Conservation (phyloP, 1,284 basidiomycete species). For the Microbotryomycetes sp. region DNA sequence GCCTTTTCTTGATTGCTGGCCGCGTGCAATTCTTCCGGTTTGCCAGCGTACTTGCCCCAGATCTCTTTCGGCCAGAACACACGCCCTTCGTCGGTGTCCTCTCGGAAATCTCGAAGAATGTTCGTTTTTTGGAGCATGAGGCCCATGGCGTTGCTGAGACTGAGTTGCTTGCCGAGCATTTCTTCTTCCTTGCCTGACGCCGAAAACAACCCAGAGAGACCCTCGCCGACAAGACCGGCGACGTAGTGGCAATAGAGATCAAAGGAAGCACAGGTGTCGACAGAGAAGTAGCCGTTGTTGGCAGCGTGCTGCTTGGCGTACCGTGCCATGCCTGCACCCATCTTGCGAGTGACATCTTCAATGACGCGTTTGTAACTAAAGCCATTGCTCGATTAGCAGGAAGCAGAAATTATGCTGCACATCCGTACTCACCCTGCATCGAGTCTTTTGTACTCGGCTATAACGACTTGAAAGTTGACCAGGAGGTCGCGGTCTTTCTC, state of each 20-base stretch:
- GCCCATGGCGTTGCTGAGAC: constrained; percentile 93
- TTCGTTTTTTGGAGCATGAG: constrained; percentile 96
- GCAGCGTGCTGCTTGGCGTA: constrained; percentile 71
- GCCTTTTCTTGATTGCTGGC: constrained; percentile 55
- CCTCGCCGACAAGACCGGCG: constrained; percentile 95
- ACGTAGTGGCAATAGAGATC: constrained; percentile 99
- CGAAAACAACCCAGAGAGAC: constrained; percentile 81
- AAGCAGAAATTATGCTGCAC: not conserved
- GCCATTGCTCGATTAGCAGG: too few relatives aligned
- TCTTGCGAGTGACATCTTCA: constrained; percentile 70
- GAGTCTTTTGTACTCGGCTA: constrained; percentile 71
- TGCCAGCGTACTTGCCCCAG: constrained; percentile 61
- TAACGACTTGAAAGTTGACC: constrained; percentile 74
- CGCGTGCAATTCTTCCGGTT: constrained; percentile 51
- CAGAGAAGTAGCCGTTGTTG: constrained; percentile 46
- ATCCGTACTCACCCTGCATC: constrained; percentile 51
- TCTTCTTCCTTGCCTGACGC: constrained; percentile 76
- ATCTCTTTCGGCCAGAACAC: constrained; percentile 96
- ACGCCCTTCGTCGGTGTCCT: constrained; percentile 78
- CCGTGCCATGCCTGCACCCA: constrained; percentile 94
- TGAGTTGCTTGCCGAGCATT: constrained; percentile 72
- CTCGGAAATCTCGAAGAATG: constrained; percentile 90
- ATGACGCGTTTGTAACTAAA: constrained; percentile 73
- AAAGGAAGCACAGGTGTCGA: constrained; percentile 73
- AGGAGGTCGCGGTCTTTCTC: constrained; percentile 88